Conservation (phyloP, 805 yeast species). For the Starmera pachycereana region DNA sequence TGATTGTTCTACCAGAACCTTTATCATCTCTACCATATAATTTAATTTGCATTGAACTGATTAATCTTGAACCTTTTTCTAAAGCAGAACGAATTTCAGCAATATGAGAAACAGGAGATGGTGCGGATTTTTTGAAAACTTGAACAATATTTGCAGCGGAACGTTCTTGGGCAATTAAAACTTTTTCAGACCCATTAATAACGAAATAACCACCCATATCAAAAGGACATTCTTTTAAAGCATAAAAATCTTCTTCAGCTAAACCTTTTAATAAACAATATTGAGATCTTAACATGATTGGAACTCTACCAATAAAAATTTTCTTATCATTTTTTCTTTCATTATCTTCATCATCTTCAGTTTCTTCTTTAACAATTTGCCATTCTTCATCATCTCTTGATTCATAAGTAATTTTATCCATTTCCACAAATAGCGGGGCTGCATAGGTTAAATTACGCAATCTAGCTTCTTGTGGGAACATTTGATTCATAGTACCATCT, state of each 20-base stretch:
- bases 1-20: conserved; percentile 74
- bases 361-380: conserved; percentile 37
- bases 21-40: conserved; percentile 74
- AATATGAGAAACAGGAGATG: conserved; percentile 89
- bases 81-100: conserved; percentile 96
- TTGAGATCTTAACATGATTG: conserved; percentile 94
- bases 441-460: conserved; percentile 93
- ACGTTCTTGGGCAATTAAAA: conserved; percentile 96
- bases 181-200: conserved; percentile 97
- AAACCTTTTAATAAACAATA: conserved; percentile 88
- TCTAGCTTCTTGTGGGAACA: conserved; percentile 98
- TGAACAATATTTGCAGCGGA: conserved; percentile 98
- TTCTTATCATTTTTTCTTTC: conserved; percentile 67
- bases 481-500: conserved; percentile 98
- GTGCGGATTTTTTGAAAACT: conserved; percentile 95
- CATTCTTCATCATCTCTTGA: conserved; percentile 73
- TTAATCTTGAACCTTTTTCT: conserved; percentile 94
- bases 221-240: conserved; percentile 95
- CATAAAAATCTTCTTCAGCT: conserved; percentile 88
- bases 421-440: conserved; percentile 92
- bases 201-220: conserved; percentile 99
- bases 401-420: conserved; percentile 80
- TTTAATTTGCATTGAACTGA: conserved; percentile 90
- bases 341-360: conserved; percentile 44
- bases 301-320: conserved; percentile 93